Conservation (phyloP, 352 stramenopile genomes). For the Pythium sp. region DNA sequence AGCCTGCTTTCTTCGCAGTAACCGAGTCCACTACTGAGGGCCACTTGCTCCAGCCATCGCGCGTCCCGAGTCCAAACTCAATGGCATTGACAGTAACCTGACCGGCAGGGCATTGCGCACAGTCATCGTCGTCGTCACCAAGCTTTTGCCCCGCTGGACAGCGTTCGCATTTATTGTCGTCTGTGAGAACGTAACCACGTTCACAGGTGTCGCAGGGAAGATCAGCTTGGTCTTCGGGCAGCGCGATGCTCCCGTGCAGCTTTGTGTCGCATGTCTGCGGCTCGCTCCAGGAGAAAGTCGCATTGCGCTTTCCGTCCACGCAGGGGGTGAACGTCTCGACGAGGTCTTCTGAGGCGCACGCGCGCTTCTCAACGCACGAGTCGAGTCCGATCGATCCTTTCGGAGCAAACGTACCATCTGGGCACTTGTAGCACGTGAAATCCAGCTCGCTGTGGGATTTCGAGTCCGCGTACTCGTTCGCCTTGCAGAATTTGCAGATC, state of each 20-base stretch:
- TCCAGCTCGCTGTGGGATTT: slow-evolving; percentile 73
- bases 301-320: slow-evolving; percentile 47
- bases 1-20: slow-evolving; percentile 37
- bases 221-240: slow-evolving; percentile 35
- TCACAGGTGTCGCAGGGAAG: slow-evolving; percentile 53
- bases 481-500: slow-evolving; percentile 76
- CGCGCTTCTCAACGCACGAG: slow-evolving; percentile 57
- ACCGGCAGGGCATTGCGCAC: slow-evolving; percentile 34
- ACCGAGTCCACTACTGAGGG: slow-evolving; percentile 48
- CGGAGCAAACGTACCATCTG: slow-evolving; percentile 50
- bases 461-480: slow-evolving; percentile 70
- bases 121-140: slow-evolving; percentile 28
- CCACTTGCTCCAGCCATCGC: slow-evolving; percentile 57
- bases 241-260: slow-evolving; percentile 36
- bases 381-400: slow-evolving; percentile 74
- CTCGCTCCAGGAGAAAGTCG: slow-evolving; percentile 63
- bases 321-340: slow-evolving; percentile 61
- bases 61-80: slow-evolving; percentile 46
- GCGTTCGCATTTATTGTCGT: slow-evolving; percentile 39
- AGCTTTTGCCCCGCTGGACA: slow-evolving; percentile 40
- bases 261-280: slow-evolving; percentile 59
- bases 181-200: slow-evolving; percentile 40
- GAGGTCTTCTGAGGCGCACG: slow-evolving; percentile 64
- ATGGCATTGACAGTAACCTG: slow-evolving; percentile 56
- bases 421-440: slow-evolving; percentile 74